Evolutionary conservation across 495 filamentous ascomycete species (phyloP).

Genomic region (Penicillium maclennaniae): DNA sequence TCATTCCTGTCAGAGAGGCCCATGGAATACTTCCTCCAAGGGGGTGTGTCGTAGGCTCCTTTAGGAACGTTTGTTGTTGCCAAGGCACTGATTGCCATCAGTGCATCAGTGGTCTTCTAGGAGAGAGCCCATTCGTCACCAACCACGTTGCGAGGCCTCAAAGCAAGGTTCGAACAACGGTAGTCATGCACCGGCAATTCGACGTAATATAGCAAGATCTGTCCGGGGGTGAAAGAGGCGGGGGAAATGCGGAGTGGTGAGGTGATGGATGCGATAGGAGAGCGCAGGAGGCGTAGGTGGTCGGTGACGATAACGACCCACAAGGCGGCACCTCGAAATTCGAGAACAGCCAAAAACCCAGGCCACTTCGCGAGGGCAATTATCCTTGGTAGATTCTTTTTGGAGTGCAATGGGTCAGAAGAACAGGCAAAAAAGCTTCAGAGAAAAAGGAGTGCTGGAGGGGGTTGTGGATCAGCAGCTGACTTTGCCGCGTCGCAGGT

Average conservation of each 20-base stretch:
- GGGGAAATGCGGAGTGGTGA: constrained; percentile 5
- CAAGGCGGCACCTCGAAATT: constrained; percentile 5
- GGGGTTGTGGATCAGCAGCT: constrained; percentile 24
- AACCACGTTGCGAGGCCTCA: constrained; percentile 34
- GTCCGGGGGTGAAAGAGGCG: not conserved
- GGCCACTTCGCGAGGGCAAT: not conserved
- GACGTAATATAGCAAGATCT: not conserved
- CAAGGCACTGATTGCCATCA: constrained; percentile 44
- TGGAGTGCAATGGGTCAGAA: constrained; percentile 6
- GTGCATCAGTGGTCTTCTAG: constrained; percentile 41
- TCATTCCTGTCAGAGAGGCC: constrained; percentile 40
- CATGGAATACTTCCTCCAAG: constrained; percentile 15
- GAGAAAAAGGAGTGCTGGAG: constrained; percentile 9
- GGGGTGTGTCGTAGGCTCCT: constrained; percentile 23
- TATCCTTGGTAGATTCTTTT: not conserved
- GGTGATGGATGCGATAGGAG: constrained; percentile 19
- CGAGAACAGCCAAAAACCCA: not conserved
- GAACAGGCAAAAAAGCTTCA: not conserved
- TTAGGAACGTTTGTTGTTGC: constrained; percentile 26
- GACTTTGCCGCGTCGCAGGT: constrained; percentile 21
- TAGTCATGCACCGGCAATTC: constrained; percentile 9
- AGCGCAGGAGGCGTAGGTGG: constrained; percentile 10
- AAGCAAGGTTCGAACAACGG: constrained; percentile 1
- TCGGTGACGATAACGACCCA: constrained; percentile 25
- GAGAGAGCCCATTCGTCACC: constrained; percentile 43